These are phyloP conservation scores for Colletotrichum costaricense DNA, from an alignment of 2,329 filamentous ascomycete genomes.

Conservation along the genomic window DNA sequence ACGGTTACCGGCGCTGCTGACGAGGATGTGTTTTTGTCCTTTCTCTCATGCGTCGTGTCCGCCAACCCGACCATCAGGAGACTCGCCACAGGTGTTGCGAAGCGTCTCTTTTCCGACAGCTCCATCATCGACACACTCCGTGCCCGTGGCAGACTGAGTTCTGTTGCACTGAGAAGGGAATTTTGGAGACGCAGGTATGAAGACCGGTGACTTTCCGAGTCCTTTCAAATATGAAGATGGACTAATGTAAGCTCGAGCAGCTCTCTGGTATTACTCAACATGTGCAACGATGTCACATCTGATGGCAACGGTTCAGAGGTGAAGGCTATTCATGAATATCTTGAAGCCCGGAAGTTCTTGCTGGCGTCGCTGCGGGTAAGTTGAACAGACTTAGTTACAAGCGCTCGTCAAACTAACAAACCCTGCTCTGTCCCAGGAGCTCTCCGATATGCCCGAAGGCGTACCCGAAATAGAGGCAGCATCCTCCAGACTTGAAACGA, in stretches of 20 bases:
- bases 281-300: constrained; percentile 61
- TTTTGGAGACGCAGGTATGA: constrained; percentile 65
- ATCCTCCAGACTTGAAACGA: constrained; percentile 69
- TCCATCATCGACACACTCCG: constrained; percentile 49
- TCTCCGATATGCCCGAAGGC: constrained; percentile 65
- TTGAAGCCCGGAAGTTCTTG: constrained; percentile 65
- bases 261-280: constrained; percentile 54
- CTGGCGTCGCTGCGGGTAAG: constrained; percentile 62
- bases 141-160: constrained; percentile 49
- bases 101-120: constrained; percentile 57
- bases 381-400: background rate
- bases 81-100: constrained; percentile 59
- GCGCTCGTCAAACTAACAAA: background rate
- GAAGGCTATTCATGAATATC: constrained; percentile 63
- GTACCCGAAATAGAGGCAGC: constrained; percentile 64
- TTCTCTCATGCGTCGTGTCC: constrained; percentile 66
- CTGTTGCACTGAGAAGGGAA: constrained; percentile 52
- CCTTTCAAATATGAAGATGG: background rate
- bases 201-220: constrained; percentile 35
- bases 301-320: constrained; percentile 57
- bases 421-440: constrained; percentile 53
- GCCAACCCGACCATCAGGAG: constrained; percentile 60
- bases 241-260: constrained; percentile 47
- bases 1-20: background rate
- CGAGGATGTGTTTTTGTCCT: constrained; percentile 60